Percentiles rank a stretch among this genome's conserved stretches.
Conservation (phyloP, 163 green algal genomes). For the Scenedesmus sp. region DNA sequence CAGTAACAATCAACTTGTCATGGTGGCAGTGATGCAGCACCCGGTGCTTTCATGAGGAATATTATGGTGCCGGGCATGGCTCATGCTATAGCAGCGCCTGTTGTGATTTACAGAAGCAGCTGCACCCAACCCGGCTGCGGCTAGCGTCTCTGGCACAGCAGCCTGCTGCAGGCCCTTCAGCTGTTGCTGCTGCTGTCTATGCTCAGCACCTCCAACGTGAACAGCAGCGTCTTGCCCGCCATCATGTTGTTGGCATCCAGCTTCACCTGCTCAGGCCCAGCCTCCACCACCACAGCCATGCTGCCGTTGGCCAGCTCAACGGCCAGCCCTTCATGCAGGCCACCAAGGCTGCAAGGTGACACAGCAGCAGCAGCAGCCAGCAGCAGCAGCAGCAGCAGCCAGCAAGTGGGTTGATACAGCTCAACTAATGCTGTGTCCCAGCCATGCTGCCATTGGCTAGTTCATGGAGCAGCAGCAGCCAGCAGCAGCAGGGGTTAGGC, state of each 20-base stretch:
- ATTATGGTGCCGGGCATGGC: too few relatives aligned
- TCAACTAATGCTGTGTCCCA: not conserved
- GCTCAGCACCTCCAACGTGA: constrained; percentile 80
- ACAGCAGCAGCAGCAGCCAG: not conserved
- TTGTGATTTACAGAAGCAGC: too few relatives aligned
- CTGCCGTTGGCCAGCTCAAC: constrained; percentile 89
- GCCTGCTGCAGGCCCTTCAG: not conserved
- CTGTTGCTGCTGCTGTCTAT: constrained; percentile 59
- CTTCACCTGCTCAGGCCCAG: constrained; percentile 74
- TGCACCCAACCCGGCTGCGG: too few relatives aligned
- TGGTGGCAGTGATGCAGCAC: too few relatives aligned
- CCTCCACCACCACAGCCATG: constrained; percentile 78
- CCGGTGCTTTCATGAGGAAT: too few relatives aligned
- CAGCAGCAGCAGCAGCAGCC: not conserved
- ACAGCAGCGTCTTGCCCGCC: constrained; percentile 81
- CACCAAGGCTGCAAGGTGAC: constrained; percentile 78
- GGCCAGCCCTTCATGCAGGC: constrained; percentile 79
- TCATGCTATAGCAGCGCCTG: too few relatives aligned
- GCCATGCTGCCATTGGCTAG: constrained; percentile 79
- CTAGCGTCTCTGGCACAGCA: not conserved
- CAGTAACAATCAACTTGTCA: too few relatives aligned
- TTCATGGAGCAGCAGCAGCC: constrained; percentile 88
- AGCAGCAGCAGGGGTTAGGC: constrained; percentile 44
- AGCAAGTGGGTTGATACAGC: not conserved
- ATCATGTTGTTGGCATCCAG: constrained; percentile 93